These are phyloP conservation scores for Cytospora piceicola DNA, from an alignment of 2,329 filamentous ascomycete species.

Conservation along the genomic window DNA sequence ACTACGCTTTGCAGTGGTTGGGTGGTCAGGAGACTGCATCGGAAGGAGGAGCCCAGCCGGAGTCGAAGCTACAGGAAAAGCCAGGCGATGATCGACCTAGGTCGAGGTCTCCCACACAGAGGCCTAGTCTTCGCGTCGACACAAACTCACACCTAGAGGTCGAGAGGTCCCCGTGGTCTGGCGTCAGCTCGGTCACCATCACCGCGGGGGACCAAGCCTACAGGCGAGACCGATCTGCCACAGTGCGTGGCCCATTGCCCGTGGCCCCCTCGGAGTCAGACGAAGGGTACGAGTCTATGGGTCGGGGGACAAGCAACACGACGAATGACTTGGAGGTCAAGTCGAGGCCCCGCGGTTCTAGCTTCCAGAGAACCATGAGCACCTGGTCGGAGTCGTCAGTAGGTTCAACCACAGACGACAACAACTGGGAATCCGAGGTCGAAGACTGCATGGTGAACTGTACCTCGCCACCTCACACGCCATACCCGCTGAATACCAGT, in stretches of 20 bases:
- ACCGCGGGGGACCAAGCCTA: not conserved
- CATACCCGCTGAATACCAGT: slow-evolving; percentile 5
- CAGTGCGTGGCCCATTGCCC: slow-evolving; percentile 5
- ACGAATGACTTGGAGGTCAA: slow-evolving; percentile 8
- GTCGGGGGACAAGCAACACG: slow-evolving; percentile 12
- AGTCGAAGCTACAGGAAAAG: not conserved
- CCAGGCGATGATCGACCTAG: not conserved
- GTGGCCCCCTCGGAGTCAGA: slow-evolving; percentile 14
- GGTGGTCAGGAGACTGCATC: slow-evolving; percentile 4
- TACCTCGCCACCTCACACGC: slow-evolving; percentile 3
- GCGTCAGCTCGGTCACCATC: slow-evolving; percentile 11
- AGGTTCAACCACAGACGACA: slow-evolving; percentile 3
- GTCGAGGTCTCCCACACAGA: not conserved
- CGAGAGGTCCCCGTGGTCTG: slow-evolving; percentile 12
- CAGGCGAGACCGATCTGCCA: slow-evolving; percentile 6
- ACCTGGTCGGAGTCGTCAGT: slow-evolving; percentile 15
- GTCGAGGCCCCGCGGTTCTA: slow-evolving; percentile 4
- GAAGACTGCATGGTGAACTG: slow-evolving; percentile 1
- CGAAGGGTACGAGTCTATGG: slow-evolving; percentile 21
- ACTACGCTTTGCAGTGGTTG: slow-evolving; percentile 21
- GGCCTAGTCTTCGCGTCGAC: slow-evolving; percentile 3
- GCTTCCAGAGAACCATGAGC: slow-evolving; percentile 23
- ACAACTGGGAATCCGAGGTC: not conserved
- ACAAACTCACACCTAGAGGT: slow-evolving; percentile 1
- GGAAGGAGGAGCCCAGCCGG: not conserved